Evolutionary conservation across 768 basidiomycete genomes (phyloP).

Genomic region (Tylopilus subfusipes): DNA sequence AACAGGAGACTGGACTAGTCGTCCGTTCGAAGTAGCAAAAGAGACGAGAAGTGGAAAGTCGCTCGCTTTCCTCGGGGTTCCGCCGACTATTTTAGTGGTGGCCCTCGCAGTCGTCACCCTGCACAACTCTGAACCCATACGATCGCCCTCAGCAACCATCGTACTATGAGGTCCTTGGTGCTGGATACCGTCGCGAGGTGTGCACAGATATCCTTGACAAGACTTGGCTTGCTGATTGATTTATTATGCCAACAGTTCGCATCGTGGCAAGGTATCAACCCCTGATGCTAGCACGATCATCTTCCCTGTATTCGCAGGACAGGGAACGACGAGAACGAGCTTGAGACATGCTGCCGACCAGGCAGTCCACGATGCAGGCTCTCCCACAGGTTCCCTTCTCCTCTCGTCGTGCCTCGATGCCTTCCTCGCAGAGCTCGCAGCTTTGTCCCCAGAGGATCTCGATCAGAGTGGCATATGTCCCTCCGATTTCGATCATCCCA

Average conservation of each 20-base stretch:
- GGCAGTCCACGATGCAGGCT: constrained; percentile 41
- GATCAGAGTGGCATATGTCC: constrained; percentile 38
- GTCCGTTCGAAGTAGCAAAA: constrained; percentile 17
- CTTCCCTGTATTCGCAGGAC: constrained; percentile 56
- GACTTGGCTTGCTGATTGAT: background rate
- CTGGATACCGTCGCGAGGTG: constrained; percentile 6
- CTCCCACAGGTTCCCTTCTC: constrained; percentile 41
- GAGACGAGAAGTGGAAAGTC: constrained; percentile 20
- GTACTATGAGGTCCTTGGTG: background rate
- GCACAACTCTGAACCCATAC: constrained; percentile 1
- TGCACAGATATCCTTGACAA: background rate
- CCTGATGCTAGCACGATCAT: constrained; percentile 7
- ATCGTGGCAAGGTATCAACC: constrained; percentile 5
- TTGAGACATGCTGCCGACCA: constrained; percentile 33
- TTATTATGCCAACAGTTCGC: background rate
- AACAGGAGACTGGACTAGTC: constrained; percentile 5
- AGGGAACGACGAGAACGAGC: constrained; percentile 42
- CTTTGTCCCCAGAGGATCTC: constrained; percentile 39
- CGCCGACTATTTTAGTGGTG: constrained; percentile 16
- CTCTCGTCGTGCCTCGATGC: constrained; percentile 49
- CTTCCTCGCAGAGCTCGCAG: constrained; percentile 47
- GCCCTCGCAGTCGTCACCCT: background rate
- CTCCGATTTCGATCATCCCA: constrained; percentile 41
- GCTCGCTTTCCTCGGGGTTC: constrained; percentile 15
- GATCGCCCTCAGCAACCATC: background rate